Conservation (phyloP, 2,329 filamentous ascomycete species). For the Cladosporium phlei region DNA sequence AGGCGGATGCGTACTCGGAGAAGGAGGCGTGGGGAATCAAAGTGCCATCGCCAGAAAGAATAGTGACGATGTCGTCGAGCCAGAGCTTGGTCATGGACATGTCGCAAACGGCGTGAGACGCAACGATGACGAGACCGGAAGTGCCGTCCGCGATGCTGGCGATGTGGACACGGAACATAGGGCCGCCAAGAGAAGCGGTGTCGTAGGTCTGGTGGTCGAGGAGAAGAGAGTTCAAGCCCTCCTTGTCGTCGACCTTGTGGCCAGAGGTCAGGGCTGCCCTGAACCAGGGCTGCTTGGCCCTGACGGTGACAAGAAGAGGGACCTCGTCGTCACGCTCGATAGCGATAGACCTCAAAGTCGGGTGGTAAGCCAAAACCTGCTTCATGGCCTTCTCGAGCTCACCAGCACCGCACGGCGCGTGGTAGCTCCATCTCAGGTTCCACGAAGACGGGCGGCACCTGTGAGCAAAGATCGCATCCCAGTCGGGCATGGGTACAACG, state of each 20-base stretch:
- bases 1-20: slow-evolving; percentile 31
- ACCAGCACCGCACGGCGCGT: slow-evolving; percentile 20
- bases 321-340: slow-evolving; percentile 24
- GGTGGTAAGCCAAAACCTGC: slow-evolving; percentile 26
- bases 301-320: slow-evolving; percentile 27
- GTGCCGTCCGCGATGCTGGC: slow-evolving; percentile 26
- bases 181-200: slow-evolving; percentile 26
- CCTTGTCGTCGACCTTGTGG: slow-evolving; percentile 27
- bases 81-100: slow-evolving; percentile 33
- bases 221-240: slow-evolving; percentile 26
- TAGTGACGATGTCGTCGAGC: slow-evolving; percentile 28
- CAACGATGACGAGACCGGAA: slow-evolving; percentile 28
- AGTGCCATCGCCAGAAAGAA: slow-evolving; percentile 24
- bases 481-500: slow-evolving; percentile 30
- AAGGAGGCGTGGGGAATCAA: slow-evolving; percentile 27
- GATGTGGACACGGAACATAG: slow-evolving; percentile 27
- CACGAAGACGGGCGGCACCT: slow-evolving; percentile 27
- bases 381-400: slow-evolving; percentile 25
- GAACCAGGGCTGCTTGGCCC: slow-evolving; percentile 25
- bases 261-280: slow-evolving; percentile 27
- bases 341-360: slow-evolving; percentile 28
- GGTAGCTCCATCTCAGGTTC: slow-evolving; percentile 31
- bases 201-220: slow-evolving; percentile 27
- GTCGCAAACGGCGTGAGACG: slow-evolving; percentile 29
- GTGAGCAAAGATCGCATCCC: slow-evolving; percentile 31